Evolutionary conservation across 2,329 filamentous ascomycete genomes (phyloP).

Genomic region (Cryphonectria japonica): DNA sequence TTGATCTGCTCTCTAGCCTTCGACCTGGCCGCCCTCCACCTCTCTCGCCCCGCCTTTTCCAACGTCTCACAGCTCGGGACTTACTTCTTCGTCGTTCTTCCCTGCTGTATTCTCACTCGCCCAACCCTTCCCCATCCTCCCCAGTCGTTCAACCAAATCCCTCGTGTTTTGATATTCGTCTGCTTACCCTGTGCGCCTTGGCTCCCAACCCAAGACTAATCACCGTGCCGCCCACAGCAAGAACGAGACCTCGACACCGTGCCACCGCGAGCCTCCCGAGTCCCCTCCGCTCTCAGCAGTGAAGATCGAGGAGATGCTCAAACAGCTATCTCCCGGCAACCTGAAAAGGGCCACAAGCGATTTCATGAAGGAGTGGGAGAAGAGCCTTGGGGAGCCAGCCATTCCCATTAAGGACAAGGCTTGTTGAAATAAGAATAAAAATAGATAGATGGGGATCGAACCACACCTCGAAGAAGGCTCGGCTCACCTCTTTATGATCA

Average conservation of each 20-base stretch:
- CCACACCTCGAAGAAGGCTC: background rate
- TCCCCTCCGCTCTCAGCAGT: conserved; percentile 39
- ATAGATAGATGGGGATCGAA: background rate
- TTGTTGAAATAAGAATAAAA: conserved; percentile 1
- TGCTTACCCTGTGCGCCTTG: conserved; percentile 25
- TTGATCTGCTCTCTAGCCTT: conserved; percentile 1
- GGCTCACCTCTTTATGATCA: background rate
- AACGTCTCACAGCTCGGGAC: conserved; percentile 1
- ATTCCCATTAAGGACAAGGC: conserved; percentile 23
- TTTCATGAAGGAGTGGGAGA: conserved; percentile 91
- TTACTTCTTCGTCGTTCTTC: background rate
- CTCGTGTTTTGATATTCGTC: conserved; percentile 23
- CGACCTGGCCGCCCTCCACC: background rate
- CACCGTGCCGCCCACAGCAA: conserved; percentile 29
- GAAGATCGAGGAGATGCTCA: conserved; percentile 63
- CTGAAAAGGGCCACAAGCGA: conserved; percentile 82
- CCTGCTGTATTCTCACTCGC: background rate
- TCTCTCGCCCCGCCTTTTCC: background rate
- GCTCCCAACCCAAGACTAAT: conserved; percentile 29
- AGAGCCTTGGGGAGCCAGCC: conserved; percentile 63
- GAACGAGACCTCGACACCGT: conserved; percentile 23
- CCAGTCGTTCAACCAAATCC: background rate
- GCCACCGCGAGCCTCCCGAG: conserved; percentile 35
- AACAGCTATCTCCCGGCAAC: conserved; percentile 73
- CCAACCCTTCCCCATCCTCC: background rate